These are phyloP conservation scores for Plasmodium berghei DNA, from an alignment of 169 alveolate species.

Conservation along the genomic window DNA sequence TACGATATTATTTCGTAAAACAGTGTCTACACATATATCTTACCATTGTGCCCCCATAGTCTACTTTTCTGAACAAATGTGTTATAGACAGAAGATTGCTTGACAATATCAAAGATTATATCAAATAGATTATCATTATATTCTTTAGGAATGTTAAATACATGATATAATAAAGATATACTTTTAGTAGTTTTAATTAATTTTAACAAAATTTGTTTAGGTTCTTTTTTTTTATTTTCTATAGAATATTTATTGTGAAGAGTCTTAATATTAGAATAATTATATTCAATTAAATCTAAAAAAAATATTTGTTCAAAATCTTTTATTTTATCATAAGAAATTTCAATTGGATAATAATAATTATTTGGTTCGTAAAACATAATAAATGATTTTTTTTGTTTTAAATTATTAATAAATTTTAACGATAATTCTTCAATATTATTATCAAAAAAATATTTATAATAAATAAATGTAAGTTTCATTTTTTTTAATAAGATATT, in stretches of 20 bases:
- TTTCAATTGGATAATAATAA: conserved; percentile 50
- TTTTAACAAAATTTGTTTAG: conserved; percentile 4
- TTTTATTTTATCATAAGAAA: conserved; percentile 46
- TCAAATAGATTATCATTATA: conserved; percentile 57
- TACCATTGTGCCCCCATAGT: conserved; percentile 53
- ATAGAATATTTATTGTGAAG: conserved; percentile 7
- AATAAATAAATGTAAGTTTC: conserved; percentile 43
- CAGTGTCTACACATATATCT: not conserved
- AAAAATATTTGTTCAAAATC: conserved; percentile 49
- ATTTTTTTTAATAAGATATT: conserved; percentile 53
- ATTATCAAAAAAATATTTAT: conserved; percentile 44
- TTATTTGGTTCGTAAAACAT: conserved; percentile 35
- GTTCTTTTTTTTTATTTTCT: not conserved
- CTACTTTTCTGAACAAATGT: conserved; percentile 40
- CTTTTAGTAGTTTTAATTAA: conserved; percentile 31
- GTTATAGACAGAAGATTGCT: conserved; percentile 7
- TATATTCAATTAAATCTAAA: conserved; percentile 53
- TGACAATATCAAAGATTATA: conserved; percentile 21
- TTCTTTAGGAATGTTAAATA: conserved; percentile 42
- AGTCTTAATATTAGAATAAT: conserved; percentile 43
- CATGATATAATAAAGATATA: conserved; percentile 38
- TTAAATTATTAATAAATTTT: conserved; percentile 16
- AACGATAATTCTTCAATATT: conserved; percentile 37
- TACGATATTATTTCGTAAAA: too few relatives aligned
- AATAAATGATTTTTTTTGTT: conserved; percentile 58